These are phyloP conservation scores for Naganishia kalamii DNA, from an alignment of 768 basidiomycete genomes.

Conservation along the genomic window DNA sequence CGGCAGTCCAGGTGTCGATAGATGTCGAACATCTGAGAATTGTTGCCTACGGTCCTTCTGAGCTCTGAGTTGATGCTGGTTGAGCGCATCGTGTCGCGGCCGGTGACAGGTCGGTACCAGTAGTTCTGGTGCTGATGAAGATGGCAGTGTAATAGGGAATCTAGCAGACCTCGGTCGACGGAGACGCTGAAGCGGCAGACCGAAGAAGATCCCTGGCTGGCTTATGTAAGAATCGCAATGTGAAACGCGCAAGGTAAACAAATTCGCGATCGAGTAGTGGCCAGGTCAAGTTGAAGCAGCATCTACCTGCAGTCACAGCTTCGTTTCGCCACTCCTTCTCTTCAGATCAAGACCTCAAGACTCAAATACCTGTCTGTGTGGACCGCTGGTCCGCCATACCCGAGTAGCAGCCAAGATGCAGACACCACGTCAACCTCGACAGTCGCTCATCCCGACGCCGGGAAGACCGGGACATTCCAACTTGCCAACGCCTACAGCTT, in stretches of 20 bases:
- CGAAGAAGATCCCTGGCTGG: not conserved
- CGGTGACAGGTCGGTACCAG: too few species aligned
- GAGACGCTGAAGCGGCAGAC: too few species aligned
- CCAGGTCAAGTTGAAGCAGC: not conserved
- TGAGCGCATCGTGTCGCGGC: too few species aligned
- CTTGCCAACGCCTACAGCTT: conserved; percentile 39
- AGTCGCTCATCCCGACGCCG: conserved; percentile 24
- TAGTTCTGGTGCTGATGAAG: too few species aligned
- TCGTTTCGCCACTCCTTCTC: not conserved
- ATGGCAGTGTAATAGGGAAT: too few species aligned
- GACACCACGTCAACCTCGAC: conserved; percentile 4
- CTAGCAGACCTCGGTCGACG: too few species aligned
- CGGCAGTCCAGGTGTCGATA: too few species aligned
- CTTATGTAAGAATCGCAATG: not conserved
- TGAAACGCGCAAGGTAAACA: conserved; percentile 11
- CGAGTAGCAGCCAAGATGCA: not conserved
- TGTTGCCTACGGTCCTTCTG: too few species aligned
- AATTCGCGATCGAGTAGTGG: not conserved
- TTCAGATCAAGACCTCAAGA: not conserved
- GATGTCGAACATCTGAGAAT: too few species aligned
- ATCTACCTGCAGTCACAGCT: not conserved
- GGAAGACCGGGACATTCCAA: conserved; percentile 25
- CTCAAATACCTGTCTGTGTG: not conserved
- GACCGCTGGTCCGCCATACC: not conserved
- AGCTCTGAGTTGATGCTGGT: too few species aligned